Evolutionary conservation across 1,139 yeast species (phyloP), one percentile per base, ranked within the genome.

Genomic region (Blastobotrys apis): DNA sequence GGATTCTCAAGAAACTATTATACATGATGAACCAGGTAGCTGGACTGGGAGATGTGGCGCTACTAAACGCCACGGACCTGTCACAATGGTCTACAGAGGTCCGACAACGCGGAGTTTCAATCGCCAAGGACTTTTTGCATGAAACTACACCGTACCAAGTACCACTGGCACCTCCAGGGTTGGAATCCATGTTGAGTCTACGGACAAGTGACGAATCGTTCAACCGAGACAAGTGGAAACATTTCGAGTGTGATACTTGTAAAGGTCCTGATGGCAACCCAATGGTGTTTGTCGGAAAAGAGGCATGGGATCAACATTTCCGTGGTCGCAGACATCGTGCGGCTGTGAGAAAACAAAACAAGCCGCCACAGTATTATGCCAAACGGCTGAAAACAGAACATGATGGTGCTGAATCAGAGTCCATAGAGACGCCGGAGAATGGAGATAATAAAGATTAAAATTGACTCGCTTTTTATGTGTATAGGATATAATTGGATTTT

Each of bases 21-120:
- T 78, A 81, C 1, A 88, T 84, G 60, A 45, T 66, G 27, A 45
- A 52, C 5, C 65, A 84, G 19, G 60, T 65, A 8, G 75, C 67
- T 60, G 63, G 69, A 35, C 10, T 38, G 30, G 90, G 90, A 0
- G 73, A 75, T 39, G 62, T 85, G 25, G 86, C 77, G 51, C 56
- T 86, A 1, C 64, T 90, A 10, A 84, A 92, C 65, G 94, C 98
- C 1, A 77, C 94, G 0, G 81, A 88, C 59, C 64, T 88, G 44
- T 26, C 53, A 0, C 46, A 62, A 4, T 88, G 97, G 97, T 54
- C 69, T 2, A 54, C 59, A 1, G 65, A 66, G 5, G 97, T 88
- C 2, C 67, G 65, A 8, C 59, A 65, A 0, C 65, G 81, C 41
- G 95, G 95, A 0, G 51, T 70, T 0, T 44, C 48, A 0, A 78